Evolutionary conservation across 495 filamentous ascomycete genomes (phyloP).

Genomic region (Neurospora sp.): DNA sequence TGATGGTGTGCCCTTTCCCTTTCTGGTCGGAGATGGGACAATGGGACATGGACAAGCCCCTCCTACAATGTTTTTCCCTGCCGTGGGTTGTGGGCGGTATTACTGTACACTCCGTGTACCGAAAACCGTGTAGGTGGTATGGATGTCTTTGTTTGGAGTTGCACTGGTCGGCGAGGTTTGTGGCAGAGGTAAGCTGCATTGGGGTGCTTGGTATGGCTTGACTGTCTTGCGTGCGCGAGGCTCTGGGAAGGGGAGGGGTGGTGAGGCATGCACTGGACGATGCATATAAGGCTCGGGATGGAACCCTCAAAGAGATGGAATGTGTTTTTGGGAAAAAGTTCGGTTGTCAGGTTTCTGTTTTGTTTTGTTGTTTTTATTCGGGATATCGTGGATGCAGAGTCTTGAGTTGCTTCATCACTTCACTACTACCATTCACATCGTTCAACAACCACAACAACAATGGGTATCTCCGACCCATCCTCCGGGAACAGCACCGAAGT

Average conservation of each 20-base stretch:
- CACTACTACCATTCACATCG: background rate
- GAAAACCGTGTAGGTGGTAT: background rate
- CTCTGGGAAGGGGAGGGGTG: too few relatives aligned
- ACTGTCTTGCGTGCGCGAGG: too few relatives aligned
- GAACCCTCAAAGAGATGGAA: background rate
- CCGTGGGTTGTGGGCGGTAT: background rate
- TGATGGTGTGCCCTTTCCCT: background rate
- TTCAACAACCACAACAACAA: background rate
- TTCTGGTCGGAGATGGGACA: background rate
- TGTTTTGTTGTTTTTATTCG: background rate
- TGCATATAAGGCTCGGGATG: background rate
- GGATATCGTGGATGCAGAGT: background rate
- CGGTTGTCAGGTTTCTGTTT: background rate
- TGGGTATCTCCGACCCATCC: background rate
- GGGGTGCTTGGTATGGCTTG: background rate
- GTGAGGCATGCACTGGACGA: too few relatives aligned
- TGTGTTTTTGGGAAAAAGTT: background rate
- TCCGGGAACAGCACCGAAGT: constrained; percentile 8
- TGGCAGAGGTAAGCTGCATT: background rate
- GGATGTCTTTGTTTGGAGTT: background rate
- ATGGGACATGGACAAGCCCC: background rate
- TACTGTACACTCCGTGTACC: background rate
- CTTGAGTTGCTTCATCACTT: background rate
- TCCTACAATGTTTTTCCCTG: background rate
- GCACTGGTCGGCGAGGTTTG: background rate